Conservation (phyloP, 1,284 basidiomycete species). For the Apiotrichum domesticum region DNA sequence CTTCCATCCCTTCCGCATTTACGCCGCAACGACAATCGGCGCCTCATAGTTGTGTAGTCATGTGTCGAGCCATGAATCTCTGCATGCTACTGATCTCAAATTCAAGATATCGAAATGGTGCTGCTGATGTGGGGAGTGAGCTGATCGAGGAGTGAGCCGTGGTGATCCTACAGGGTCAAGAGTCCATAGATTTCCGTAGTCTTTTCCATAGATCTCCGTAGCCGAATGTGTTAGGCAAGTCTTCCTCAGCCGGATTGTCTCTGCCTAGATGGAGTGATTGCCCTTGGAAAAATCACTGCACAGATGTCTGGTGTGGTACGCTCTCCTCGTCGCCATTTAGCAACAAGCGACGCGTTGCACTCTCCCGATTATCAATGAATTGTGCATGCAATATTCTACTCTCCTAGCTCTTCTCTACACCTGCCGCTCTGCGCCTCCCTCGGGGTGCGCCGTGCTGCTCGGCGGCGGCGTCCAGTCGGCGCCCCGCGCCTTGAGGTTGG, state of each 20-base stretch:
- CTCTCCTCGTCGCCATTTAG: too few species aligned
- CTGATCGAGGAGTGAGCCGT: too few species aligned
- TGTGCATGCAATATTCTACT: constrained; percentile 10
- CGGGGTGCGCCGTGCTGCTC: background rate
- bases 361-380: constrained; percentile 4
- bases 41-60: constrained; percentile 12
- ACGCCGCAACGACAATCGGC: constrained; percentile 2
- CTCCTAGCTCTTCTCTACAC: background rate
- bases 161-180: too few species aligned
- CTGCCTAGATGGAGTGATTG: too few species aligned
- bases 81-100: constrained; percentile 9
- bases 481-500: constrained; percentile 28
- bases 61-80: constrained; percentile 22
- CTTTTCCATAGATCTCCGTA: too few species aligned
- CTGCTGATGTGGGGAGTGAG: too few species aligned
- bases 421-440: background rate
- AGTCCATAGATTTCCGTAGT: too few species aligned
- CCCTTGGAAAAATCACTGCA: too few species aligned
- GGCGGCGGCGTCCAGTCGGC: constrained; percentile 9
- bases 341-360: too few species aligned
- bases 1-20: constrained; percentile 1
- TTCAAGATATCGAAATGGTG: background rate
- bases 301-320: too few species aligned
- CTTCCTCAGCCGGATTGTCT: too few species aligned
- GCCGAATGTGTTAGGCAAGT: too few species aligned